Conservation (phyloP, 306 rosid species). For the Castanea mollissima region DNA sequence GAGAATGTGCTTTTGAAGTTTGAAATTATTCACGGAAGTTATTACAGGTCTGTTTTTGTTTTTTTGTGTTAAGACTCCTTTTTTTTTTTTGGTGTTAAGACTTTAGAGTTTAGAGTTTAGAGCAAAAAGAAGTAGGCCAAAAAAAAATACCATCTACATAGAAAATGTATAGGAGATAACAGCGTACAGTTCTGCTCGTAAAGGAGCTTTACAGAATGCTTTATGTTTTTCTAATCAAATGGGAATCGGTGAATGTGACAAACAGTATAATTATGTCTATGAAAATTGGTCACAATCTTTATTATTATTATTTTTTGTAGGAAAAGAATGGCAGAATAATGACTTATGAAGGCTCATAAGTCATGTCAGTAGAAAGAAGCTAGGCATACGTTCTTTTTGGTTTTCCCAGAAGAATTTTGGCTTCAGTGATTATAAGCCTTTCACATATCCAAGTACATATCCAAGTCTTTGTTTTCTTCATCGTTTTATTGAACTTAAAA, state of each 20-base stretch:
- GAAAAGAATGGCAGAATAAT: background rate
- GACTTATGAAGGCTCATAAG: background rate
- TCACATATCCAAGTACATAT: background rate
- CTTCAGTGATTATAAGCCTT: background rate
- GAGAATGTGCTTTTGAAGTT: background rate
- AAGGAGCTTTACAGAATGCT: background rate
- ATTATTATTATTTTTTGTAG: background rate
- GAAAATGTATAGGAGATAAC: background rate
- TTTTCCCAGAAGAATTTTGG: constrained; percentile 3
- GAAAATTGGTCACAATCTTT: background rate
- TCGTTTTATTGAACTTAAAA: background rate
- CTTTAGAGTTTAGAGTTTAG: no score
- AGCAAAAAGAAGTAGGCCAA: background rate
- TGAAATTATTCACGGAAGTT: background rate
- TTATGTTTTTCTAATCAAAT: background rate
- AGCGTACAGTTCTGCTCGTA: background rate
- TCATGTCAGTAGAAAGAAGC: constrained; percentile 1
- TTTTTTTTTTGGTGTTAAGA: no score
- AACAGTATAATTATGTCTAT: background rate
- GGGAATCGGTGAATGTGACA: background rate
- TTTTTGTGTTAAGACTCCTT: background rate
- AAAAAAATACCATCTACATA: background rate
- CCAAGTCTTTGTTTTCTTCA: background rate
- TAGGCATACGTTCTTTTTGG: background rate
- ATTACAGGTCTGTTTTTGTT: background rate